phyloP scores from a whole-genome alignment of 495 filamentous ascomycete genomes.

The Jackrogersella minutella region DNA sequence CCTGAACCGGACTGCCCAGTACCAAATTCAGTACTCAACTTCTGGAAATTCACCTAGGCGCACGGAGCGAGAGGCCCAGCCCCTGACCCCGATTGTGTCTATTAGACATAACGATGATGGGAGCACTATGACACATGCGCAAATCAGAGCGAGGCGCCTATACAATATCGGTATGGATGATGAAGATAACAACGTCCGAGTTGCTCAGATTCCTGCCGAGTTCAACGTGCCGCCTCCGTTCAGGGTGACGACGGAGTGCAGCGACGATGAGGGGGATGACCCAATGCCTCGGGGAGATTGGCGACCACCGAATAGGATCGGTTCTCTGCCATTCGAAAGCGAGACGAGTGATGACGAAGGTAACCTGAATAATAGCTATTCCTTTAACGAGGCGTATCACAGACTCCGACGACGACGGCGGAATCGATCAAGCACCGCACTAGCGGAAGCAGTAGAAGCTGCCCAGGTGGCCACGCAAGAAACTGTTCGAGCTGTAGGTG shows the following conservation, averaged over 20 bases:
- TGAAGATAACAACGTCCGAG: slow-evolving; percentile 58
- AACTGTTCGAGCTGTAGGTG: slow-evolving; percentile 62
- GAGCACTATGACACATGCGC: slow-evolving; percentile 49
- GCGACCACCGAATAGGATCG: slow-evolving; percentile 55
- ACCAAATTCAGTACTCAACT: slow-evolving; percentile 73
- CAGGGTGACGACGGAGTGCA: slow-evolving; percentile 60
- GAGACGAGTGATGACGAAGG: slow-evolving; percentile 55
- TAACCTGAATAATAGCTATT: slow-evolving; percentile 42
- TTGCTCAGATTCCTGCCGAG: slow-evolving; percentile 61
- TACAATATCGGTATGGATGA: slow-evolving; percentile 59
- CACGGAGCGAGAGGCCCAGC: slow-evolving; percentile 40
- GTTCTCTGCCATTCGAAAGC: slow-evolving; percentile 59
- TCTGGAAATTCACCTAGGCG: slow-evolving; percentile 37
- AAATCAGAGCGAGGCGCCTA: slow-evolving; percentile 50
- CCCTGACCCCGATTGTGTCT: slow-evolving; percentile 50
- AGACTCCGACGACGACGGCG: slow-evolving; percentile 32
- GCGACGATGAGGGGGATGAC: slow-evolving; percentile 60
- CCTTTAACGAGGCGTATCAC: slow-evolving; percentile 25
- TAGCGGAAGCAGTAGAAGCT: slow-evolving; percentile 60
- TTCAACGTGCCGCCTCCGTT: slow-evolving; percentile 55
- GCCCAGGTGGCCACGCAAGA: slow-evolving; percentile 62
- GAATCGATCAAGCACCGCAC: slow-evolving; percentile 51
- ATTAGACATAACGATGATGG: slow-evolving; percentile 57
- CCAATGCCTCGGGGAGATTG: slow-evolving; percentile 30
- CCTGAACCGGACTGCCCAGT: slow-evolving; percentile 73